phyloP scores from a whole-genome alignment of 2,329 filamentous ascomycete species.

The Venturia asperata region DNA sequence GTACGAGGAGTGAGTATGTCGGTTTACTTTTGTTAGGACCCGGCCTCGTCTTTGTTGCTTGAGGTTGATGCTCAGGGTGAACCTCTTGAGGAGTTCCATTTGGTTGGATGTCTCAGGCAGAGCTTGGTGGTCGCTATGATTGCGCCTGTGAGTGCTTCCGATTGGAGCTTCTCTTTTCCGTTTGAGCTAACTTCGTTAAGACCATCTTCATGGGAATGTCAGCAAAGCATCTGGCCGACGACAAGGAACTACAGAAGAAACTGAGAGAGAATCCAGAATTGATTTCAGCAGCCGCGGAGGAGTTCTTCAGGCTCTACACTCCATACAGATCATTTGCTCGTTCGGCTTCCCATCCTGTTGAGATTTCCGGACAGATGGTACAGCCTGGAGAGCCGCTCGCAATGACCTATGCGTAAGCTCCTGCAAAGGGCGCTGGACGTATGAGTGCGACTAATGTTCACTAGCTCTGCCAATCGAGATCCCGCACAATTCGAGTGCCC shows the following conservation, averaged over 20 bases:
- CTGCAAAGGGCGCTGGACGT: background rate
- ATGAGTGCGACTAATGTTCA: background rate
- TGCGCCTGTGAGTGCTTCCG: slow-evolving; percentile 21
- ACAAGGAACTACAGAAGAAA: slow-evolving; percentile 21
- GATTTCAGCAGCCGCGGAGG: slow-evolving; percentile 19
- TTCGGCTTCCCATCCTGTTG: slow-evolving; percentile 15
- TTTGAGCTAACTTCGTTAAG: background rate
- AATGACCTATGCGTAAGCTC: slow-evolving; percentile 12
- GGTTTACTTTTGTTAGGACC: slow-evolving; percentile 16
- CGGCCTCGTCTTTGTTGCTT: slow-evolving; percentile 19
- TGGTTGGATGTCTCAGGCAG: slow-evolving; percentile 19
- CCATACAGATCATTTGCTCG: slow-evolving; percentile 22
- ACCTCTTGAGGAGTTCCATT: slow-evolving; percentile 17
- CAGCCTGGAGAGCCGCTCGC: slow-evolving; percentile 10
- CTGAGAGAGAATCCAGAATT: slow-evolving; percentile 19
- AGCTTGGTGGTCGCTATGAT: slow-evolving; percentile 22
- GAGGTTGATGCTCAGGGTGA: slow-evolving; percentile 20
- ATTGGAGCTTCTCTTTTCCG: background rate
- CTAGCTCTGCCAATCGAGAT: slow-evolving; percentile 15
- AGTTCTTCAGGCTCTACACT: slow-evolving; percentile 22
- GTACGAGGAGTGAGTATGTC: too few relatives aligned
- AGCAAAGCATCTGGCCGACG: slow-evolving; percentile 18
- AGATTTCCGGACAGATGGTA: slow-evolving; percentile 14
- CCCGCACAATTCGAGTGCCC: slow-evolving; percentile 1
- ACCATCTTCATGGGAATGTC: slow-evolving; percentile 21